Evolutionary conservation across 2,329 filamentous ascomycete species (phyloP).

Genomic region (Neofusicoccum parvum): DNA sequence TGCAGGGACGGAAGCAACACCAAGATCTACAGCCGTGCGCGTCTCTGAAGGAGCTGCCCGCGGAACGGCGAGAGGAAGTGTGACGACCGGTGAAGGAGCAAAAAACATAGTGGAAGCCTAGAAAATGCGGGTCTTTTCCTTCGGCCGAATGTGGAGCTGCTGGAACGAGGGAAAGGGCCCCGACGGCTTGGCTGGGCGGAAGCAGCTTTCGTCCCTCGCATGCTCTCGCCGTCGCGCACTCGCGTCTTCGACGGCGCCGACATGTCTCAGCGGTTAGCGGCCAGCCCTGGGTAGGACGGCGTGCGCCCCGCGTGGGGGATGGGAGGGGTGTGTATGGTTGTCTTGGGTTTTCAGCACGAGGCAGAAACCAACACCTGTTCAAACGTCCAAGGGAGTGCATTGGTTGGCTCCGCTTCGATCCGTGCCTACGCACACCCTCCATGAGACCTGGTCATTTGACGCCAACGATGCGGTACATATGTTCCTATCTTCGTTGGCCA

Average conservation of each 20-base stretch:
- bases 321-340: background rate
- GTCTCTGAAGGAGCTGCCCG: background rate
- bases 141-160: slow-evolving; percentile 9
- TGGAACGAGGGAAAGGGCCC: background rate
- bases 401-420: slow-evolving; percentile 2
- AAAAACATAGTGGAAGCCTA: background rate
- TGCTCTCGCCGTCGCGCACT: background rate
- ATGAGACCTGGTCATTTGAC: slow-evolving; percentile 14
- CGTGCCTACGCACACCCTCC: background rate
- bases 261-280: slow-evolving; percentile 2
- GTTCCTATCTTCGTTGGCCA: background rate
- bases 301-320: background rate
- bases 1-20: background rate
- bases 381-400: background rate
- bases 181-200: background rate
- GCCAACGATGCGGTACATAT: background rate
- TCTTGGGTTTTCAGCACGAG: background rate
- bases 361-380: slow-evolving; percentile 9
- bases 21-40: background rate
- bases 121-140: background rate
- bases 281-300: background rate
- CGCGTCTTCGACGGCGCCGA: background rate
- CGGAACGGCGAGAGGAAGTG: background rate
- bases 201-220: background rate
- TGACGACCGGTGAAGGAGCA: background rate